Evolutionary conservation across 176 grass and related monocot species (phyloP).

Genomic region (Carex kokanica): DNA sequence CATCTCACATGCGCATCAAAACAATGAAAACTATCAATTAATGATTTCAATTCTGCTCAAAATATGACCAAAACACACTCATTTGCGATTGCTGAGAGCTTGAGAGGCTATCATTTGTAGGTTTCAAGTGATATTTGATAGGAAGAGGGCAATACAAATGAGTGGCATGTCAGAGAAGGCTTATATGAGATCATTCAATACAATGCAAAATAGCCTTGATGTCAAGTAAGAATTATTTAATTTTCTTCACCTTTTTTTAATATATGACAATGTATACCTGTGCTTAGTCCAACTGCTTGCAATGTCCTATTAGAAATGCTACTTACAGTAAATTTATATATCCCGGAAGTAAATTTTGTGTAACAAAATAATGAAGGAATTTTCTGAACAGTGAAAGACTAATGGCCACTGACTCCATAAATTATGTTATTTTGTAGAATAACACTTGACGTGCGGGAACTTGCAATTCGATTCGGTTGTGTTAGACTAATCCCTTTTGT

Average conservation of each 20-base stretch:
- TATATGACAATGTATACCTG: background rate
- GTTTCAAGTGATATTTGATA: slow-evolving; percentile 76
- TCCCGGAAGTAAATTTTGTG: background rate
- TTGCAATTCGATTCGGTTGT: slow-evolving; percentile 93
- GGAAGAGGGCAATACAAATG: slow-evolving; percentile 65
- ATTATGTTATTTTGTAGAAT: slow-evolving; percentile 38
- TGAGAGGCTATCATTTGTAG: slow-evolving; percentile 29
- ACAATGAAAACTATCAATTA: background rate
- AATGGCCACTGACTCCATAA: background rate
- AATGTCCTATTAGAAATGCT: background rate
- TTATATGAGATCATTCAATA: slow-evolving; percentile 86
- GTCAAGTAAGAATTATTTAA: slow-evolving; percentile 50
- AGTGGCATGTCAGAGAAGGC: slow-evolving; percentile 97
- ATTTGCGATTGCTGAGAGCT: background rate
- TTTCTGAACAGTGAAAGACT: background rate
- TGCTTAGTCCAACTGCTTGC: slow-evolving; percentile 3
- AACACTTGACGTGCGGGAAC: slow-evolving; percentile 63
- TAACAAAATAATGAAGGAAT: background rate
- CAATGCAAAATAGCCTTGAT: slow-evolving; percentile 81
- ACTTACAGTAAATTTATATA: background rate
- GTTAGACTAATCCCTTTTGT: slow-evolving; percentile 91
- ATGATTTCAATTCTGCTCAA: background rate
- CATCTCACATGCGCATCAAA: background rate
- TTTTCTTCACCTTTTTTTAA: background rate
- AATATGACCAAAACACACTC: background rate